Evolutionary conservation across 345 rosid species (phyloP).

Genomic region (Pelargonium nanum): DNA sequence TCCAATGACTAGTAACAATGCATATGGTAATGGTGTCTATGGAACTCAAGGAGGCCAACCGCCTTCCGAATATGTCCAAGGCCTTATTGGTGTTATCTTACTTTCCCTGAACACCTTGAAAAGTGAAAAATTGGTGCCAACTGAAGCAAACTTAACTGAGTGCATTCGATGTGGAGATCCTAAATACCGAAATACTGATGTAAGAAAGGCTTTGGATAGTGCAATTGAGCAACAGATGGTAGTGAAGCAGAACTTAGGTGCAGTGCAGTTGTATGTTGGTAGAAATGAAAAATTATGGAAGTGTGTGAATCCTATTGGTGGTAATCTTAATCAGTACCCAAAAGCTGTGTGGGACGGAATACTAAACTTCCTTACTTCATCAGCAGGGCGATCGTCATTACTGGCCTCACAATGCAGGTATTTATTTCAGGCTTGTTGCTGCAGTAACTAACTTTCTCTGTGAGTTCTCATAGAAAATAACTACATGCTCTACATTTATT

Average conservation of each 20-base stretch:
- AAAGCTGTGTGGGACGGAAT: conserved; percentile 58
- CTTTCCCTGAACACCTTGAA: conserved; percentile 30
- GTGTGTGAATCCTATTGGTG: conserved; percentile 65
- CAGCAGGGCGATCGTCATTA: conserved; percentile 40
- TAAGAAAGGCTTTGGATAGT: conserved; percentile 57
- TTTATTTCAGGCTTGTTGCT: conserved; percentile 1
- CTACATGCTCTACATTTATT: not conserved
- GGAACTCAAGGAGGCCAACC: conserved; percentile 26
- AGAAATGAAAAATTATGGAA: conserved; percentile 62
- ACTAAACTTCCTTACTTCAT: conserved; percentile 44
- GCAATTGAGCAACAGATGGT: conserved; percentile 65
- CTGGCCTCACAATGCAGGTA: conserved; percentile 67
- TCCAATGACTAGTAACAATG: conserved; percentile 5
- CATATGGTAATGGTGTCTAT: conserved; percentile 18
- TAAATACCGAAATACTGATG: conserved; percentile 44
- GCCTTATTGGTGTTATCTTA: conserved; percentile 32
- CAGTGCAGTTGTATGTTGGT: conserved; percentile 51
- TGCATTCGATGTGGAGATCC: conserved; percentile 35
- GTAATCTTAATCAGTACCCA: conserved; percentile 38
- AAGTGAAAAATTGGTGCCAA: conserved; percentile 32
- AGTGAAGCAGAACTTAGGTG: conserved; percentile 37
- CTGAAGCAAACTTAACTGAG: conserved; percentile 27
- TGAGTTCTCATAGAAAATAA: not conserved
- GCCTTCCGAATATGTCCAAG: conserved; percentile 30
- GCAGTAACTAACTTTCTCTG: not conserved